phyloP scores from a whole-genome alignment of 768 basidiomycete species.

The Coprinellus micaceus region DNA sequence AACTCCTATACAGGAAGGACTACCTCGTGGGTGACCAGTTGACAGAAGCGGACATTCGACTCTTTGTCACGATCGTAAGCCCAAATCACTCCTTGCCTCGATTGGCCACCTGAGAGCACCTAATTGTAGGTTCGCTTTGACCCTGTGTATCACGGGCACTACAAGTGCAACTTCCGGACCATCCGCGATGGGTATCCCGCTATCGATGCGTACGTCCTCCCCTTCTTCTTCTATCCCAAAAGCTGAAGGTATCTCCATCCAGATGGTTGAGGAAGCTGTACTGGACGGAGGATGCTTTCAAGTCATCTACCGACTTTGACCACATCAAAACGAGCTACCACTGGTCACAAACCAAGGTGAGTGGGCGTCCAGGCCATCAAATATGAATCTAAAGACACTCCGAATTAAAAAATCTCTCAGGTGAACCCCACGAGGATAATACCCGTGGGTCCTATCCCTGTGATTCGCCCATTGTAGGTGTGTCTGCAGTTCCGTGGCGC shows the following conservation, averaged over 20 bases:
- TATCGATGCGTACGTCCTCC: conserved; percentile 64
- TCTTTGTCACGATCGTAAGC: conserved; percentile 91
- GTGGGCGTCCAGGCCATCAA: too few relatives aligned
- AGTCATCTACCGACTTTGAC: conserved; percentile 80
- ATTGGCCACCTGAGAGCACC: too few relatives aligned
- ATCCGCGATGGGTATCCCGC: conserved; percentile 87
- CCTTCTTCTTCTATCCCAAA: too few relatives aligned
- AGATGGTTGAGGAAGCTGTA: conserved; percentile 87
- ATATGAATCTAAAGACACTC: too few relatives aligned
- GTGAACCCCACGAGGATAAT: conserved; percentile 75
- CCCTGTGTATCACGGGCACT: conserved; percentile 85
- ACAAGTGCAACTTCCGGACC: conserved; percentile 88
- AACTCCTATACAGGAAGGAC: conserved; percentile 69
- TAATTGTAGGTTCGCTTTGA: conserved; percentile 87
- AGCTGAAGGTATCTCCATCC: too few relatives aligned
- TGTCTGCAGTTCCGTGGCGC: too few relatives aligned
- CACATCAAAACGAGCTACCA: conserved; percentile 82
- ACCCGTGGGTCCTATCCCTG: conserved; percentile 66
- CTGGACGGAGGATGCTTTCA: conserved; percentile 88
- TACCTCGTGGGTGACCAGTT: conserved; percentile 81
- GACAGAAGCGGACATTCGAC: conserved; percentile 81
- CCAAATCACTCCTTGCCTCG: too few relatives aligned
- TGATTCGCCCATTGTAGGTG: conserved; percentile 64
- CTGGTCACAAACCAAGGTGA: conserved; percentile 43
- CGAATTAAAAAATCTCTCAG: too few relatives aligned